Percentiles rank a stretch among this genome's conserved stretches.
Conservation (phyloP, 176 grass and related monocot species). For the Aegilops longissima region DNA sequence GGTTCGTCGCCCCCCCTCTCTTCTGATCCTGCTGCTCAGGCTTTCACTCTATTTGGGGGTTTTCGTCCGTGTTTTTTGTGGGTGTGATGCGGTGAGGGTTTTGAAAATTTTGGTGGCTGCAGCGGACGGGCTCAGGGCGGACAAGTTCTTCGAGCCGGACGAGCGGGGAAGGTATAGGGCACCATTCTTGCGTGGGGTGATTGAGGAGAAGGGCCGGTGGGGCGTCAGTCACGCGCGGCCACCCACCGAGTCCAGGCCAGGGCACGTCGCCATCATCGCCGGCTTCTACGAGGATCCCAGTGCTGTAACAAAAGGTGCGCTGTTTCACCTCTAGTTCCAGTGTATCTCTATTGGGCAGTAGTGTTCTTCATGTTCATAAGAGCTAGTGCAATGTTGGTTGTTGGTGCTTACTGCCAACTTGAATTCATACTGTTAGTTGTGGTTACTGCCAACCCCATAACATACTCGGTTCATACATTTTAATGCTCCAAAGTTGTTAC, state of each 20-base stretch:
- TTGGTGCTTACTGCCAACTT: neutral
- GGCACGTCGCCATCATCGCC: slow-evolving; percentile 85
- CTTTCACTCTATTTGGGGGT: neutral
- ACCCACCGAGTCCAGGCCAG: slow-evolving; percentile 86
- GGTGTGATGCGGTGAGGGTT: slow-evolving; percentile 32
- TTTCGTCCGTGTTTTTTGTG: neutral
- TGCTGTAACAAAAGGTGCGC: slow-evolving; percentile 81
- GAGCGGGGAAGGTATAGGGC: slow-evolving; percentile 66
- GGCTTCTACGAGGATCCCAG: slow-evolving; percentile 88
- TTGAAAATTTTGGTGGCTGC: slow-evolving; percentile 21
- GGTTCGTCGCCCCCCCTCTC: slow-evolving; percentile 33
- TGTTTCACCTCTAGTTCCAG: neutral
- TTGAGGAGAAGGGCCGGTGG: slow-evolving; percentile 78
- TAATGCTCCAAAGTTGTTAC: neutral
- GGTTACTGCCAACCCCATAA: neutral
- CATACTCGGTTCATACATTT: neutral
- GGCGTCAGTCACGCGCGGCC: slow-evolving; percentile 92
- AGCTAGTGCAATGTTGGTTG: neutral
- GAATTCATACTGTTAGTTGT: neutral
- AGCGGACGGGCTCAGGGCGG: slow-evolving; percentile 92
- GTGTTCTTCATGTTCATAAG: slow-evolving; percentile 6
- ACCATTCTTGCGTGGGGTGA: slow-evolving; percentile 80
- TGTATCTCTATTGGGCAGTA: neutral
- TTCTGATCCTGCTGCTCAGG: neutral
- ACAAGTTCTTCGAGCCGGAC: slow-evolving; percentile 94